A percentile compares a stretch with the other conserved stretches of the same genome.
Evolutionary conservation across 108 stramenopile species (phyloP).

Genomic region (Bacterosira constricta): DNA sequence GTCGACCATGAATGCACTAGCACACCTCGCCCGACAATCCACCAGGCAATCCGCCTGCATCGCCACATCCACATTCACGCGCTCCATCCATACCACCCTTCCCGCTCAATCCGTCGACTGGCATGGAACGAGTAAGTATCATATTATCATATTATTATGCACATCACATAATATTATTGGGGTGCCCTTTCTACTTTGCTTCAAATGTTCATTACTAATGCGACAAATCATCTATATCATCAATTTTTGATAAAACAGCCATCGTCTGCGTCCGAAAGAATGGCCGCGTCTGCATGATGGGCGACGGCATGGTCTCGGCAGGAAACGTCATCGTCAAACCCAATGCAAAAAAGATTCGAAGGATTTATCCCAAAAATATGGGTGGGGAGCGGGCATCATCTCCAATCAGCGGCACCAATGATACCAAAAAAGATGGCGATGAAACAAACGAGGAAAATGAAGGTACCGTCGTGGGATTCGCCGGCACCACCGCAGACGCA

Average conservation of each 20-base stretch:
- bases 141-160: no score
- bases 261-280: slow-evolving; percentile 96
- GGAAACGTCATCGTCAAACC: slow-evolving; percentile 93
- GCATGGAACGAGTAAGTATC: slow-evolving; percentile 51
- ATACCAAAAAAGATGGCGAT: background rate
- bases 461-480: slow-evolving; percentile 94
- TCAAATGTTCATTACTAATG: no score
- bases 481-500: slow-evolving; percentile 97
- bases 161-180: no score
- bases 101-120: slow-evolving; percentile 28
- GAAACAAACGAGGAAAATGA: slow-evolving; percentile 48
- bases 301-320: slow-evolving; percentile 98
- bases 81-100: slow-evolving; percentile 3
- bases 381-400: no score
- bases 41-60: background rate
- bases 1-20: background rate
- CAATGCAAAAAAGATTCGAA: slow-evolving; percentile 93
- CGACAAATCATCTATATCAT: no score
- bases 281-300: slow-evolving; percentile 98
- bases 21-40: background rate
- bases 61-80: background rate
- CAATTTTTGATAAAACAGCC: no score
- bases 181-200: no score
- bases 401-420: background rate
- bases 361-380: slow-evolving; percentile 62